Conservation (phyloP, 2,329 filamentous ascomycete genomes). For the Verticillium albo-atrum region DNA sequence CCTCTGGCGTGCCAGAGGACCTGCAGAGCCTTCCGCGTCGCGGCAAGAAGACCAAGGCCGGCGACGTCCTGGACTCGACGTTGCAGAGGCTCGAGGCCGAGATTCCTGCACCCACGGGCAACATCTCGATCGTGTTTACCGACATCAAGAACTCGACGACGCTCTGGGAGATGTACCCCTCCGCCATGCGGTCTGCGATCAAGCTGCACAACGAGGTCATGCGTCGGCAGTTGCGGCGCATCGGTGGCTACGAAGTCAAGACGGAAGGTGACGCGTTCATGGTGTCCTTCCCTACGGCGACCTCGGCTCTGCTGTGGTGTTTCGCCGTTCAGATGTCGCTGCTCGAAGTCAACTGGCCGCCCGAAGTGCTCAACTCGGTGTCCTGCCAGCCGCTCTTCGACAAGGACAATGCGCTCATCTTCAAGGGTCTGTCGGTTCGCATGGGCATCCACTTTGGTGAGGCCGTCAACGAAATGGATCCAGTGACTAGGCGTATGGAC, state of each 20-base stretch:
- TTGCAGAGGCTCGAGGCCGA: conserved; percentile 83
- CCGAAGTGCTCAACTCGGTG: conserved; percentile 82
- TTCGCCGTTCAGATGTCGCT: conserved; percentile 90
- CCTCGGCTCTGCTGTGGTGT: conserved; percentile 90
- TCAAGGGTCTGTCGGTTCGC: conserved; percentile 87
- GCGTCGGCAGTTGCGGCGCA: conserved; percentile 85
- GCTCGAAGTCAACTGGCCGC: conserved; percentile 86
- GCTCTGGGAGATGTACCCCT: conserved; percentile 92
- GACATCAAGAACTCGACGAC: conserved; percentile 98
- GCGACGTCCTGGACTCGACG: conserved; percentile 69
- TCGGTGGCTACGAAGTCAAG: conserved; percentile 98
- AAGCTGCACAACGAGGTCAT: conserved; percentile 97
- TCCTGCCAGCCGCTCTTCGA: conserved; percentile 81
- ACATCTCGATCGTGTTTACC: conserved; percentile 92
- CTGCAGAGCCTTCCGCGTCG: conserved; percentile 61
- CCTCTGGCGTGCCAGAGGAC: conserved; percentile 69
- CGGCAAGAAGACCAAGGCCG: conserved; percentile 58
- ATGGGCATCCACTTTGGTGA: conserved; percentile 98
- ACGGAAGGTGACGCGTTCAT: conserved; percentile 99
- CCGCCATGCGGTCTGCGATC: conserved; percentile 94
- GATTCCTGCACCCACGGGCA: conserved; percentile 85
- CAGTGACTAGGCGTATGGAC: conserved; percentile 96
- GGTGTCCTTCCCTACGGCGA: conserved; percentile 96
- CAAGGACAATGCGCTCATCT: conserved; percentile 82
- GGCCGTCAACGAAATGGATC: conserved; percentile 91